Evolutionary conservation across 768 basidiomycete genomes (phyloP), one percentile per base, ranked within the genome.

Genomic region (Pleurotus djamor): DNA sequence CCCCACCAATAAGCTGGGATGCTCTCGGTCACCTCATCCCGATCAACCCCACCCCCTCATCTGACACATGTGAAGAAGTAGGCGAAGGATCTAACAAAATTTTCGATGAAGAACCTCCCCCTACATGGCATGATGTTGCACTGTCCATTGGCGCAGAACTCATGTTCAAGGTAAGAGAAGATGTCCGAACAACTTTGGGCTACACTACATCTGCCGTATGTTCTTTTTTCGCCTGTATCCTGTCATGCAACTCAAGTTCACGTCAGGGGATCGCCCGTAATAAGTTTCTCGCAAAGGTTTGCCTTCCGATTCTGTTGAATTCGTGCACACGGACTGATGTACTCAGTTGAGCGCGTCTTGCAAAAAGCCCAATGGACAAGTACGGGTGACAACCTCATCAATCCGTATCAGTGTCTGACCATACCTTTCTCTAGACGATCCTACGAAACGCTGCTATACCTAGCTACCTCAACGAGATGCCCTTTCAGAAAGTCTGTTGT

Each of bases 161-260:
- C 33, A 95, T 97, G 87, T 72, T 75, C n/a, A 85, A 82, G 59
- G 82, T 91, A 48, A 79, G 95, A 63, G 76, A 77, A 55, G 84
- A 87, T 54, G 85, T 98, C 7, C 78, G 79, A 54, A 72, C 76
- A 28, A 80, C 83, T 65, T 79, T 98, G 33, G 91, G 94, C 13
- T 99, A 99, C 67, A 94, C 93, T n/a, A 94, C 89, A 45, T 95
- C 93, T 54, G 94, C 95, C 10, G 94, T 94, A 64, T 64, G 89
- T 75, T 13, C 37, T 36, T 1, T 8, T 33, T 52, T 50, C 38
- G 2, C 14, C 9, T 45, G 28, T 58, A 35, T 16, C 55, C 14
- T 21, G 6, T 17, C 44, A 10, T 45, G 50, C 34, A 50, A 34
- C 13, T 36, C 17, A 37, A 47, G 0, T 52, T 14, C 47, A 28